A percentile compares a stretch with the other conserved stretches of the same genome.
Conservation (phyloP, 108 stramenopile genomes). For the Mayamaea pseudoterrestris region DNA sequence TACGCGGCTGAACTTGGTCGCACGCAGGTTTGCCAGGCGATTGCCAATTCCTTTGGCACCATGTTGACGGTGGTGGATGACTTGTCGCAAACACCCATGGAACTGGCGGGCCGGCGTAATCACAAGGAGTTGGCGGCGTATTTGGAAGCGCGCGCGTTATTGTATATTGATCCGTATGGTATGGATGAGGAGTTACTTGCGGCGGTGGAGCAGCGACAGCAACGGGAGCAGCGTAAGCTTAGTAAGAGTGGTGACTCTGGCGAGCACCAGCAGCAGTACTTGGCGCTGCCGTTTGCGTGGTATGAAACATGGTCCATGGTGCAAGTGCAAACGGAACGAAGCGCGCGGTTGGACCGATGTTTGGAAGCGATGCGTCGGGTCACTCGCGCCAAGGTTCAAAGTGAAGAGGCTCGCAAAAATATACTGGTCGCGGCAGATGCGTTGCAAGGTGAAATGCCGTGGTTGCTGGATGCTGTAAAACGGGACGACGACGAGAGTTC, state of each 20-base stretch:
- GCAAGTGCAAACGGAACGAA: conserved; percentile 13
- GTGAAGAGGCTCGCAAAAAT: background rate
- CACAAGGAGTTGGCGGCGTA: conserved; percentile 25
- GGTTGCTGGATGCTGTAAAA: no score
- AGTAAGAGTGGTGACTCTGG: no score
- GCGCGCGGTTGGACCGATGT: background rate
- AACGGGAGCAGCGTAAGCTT: no score
- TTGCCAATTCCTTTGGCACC: conserved; percentile 24
- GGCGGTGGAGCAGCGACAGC: background rate
- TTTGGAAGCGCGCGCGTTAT: conserved; percentile 33
- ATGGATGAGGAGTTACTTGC: conserved; percentile 34
- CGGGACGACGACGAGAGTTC: no score
- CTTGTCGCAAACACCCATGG: conserved; percentile 11
- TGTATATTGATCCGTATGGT: conserved; percentile 37
- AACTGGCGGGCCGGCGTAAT: conserved; percentile 16
- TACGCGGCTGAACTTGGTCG: conserved; percentile 43
- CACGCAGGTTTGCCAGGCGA: conserved; percentile 23
- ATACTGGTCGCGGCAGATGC: background rate
- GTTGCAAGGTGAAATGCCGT: background rate
- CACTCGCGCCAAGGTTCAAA: background rate
- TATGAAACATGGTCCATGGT: conserved; percentile 18
- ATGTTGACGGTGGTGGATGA: conserved; percentile 48
- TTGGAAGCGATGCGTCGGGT: no score
- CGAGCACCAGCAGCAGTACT: conserved; percentile 1
- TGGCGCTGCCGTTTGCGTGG: conserved; percentile 32